These are phyloP conservation scores for Zancudomyces culisetae DNA, from an alignment of 371 early-diverging fungal genomes.

Conservation along the genomic window DNA sequence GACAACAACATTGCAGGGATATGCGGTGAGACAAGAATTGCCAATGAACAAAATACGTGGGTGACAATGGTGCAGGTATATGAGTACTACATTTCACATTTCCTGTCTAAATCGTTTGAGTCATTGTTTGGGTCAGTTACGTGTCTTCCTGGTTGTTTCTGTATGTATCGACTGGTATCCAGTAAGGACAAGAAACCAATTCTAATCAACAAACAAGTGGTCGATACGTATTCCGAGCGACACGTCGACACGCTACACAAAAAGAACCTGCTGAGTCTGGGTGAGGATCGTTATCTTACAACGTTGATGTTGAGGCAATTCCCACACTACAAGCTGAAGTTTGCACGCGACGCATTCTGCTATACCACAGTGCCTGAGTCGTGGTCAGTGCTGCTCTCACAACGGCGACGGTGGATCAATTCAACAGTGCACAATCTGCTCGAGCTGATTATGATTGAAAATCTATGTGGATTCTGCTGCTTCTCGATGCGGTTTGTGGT, in stretches of 20 bases:
- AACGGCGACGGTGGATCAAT: conserved; percentile 95
- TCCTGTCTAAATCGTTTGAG: conserved; percentile 94
- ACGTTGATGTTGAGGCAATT: conserved; percentile 97
- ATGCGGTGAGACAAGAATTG: conserved; percentile 80
- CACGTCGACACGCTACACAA: conserved; percentile 93
- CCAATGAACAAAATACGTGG: conserved; percentile 70
- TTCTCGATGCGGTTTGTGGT: conserved; percentile 97
- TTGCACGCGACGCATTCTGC: conserved; percentile 89
- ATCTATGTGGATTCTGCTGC: conserved; percentile 89
- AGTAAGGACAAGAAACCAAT: conserved; percentile 65
- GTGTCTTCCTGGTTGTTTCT: conserved; percentile 91
- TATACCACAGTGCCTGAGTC: conserved; percentile 89
- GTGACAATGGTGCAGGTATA: conserved; percentile 97
- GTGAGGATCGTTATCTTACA: conserved; percentile 83
- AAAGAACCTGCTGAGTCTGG: conserved; percentile 67
- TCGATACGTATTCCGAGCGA: conserved; percentile 87
- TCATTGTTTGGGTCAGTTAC: conserved; percentile 94
- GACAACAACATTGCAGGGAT: conserved; percentile 78
- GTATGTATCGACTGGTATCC: conserved; percentile 79
- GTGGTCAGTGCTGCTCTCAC: conserved; percentile 84
- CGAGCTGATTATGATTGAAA: conserved; percentile 66
- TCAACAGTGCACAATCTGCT: conserved; percentile 89
- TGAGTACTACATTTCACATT: conserved; percentile 97
- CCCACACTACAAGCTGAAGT: conserved; percentile 91
- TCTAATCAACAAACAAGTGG: conserved; percentile 70